A percentile compares a stretch with the other conserved stretches of the same genome.
Conservation (phyloP, 2,329 filamentous ascomycete genomes). For the Hymenoscyphus salicellus region DNA sequence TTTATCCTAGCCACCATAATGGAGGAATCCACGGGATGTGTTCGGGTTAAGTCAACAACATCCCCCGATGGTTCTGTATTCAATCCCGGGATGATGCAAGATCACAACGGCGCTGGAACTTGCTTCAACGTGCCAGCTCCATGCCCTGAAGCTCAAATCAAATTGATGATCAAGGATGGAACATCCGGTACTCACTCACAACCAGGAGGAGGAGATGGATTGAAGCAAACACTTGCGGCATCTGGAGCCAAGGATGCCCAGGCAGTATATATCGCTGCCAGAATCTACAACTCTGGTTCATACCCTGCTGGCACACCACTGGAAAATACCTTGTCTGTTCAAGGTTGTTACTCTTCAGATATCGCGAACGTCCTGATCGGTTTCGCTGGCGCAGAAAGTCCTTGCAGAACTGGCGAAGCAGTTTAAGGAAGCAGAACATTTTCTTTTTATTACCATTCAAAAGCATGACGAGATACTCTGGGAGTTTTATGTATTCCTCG, state of each 20-base stretch:
- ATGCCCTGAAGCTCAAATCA: slow-evolving; percentile 15
- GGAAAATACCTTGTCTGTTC: slow-evolving; percentile 16
- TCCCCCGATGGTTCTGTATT: not conserved
- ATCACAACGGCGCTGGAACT: slow-evolving; percentile 11
- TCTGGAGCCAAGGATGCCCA: slow-evolving; percentile 24
- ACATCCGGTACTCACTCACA: slow-evolving; percentile 38
- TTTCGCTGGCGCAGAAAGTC: not conserved
- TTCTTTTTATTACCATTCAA: not conserved
- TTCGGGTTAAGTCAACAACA: slow-evolving; percentile 19
- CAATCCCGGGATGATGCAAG: slow-evolving; percentile 31
- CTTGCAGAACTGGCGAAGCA: slow-evolving; percentile 4
- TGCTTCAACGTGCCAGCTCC: slow-evolving; percentile 6
- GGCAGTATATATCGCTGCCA: slow-evolving; percentile 37
- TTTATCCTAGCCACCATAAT: slow-evolving; percentile 36
- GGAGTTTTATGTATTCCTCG: not conserved
- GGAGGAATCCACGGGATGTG: slow-evolving; percentile 35
- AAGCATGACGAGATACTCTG: not conserved
- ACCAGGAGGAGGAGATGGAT: slow-evolving; percentile 40
- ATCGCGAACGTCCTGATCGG: slow-evolving; percentile 13
- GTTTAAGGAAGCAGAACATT: not conserved
- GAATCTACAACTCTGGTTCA: slow-evolving; percentile 42
- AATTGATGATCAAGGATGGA: slow-evolving; percentile 40
- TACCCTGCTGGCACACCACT: slow-evolving; percentile 35
- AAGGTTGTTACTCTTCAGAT: slow-evolving; percentile 23
- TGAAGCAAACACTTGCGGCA: slow-evolving; percentile 35